A percentile compares a stretch with the other conserved stretches of the same genome.
These are phyloP conservation scores for Boletus pseudo-olivaceus DNA, from an alignment of 768 basidiomycete genomes.

Conservation along the genomic window DNA sequence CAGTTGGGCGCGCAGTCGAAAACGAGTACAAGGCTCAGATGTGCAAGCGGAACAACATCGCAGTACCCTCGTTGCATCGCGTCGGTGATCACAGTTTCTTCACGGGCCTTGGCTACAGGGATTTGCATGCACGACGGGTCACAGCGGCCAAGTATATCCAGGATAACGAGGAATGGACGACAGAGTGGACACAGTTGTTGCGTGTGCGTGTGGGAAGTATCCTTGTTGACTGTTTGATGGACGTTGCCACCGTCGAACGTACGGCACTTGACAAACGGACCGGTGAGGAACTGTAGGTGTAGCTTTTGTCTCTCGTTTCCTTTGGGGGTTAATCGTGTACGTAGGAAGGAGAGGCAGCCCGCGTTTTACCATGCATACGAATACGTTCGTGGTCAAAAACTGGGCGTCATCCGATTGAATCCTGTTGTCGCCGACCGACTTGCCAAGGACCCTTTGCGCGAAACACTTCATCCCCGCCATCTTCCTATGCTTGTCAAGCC, in stretches of 20 bases:
- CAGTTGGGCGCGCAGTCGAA: constrained; percentile 83
- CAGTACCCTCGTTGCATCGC: constrained; percentile 36
- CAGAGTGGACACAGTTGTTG: constrained; percentile 77
- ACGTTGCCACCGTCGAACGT: constrained; percentile 72
- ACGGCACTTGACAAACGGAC: constrained; percentile 55
- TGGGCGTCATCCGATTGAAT: constrained; percentile 90
- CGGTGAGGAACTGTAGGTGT: constrained; percentile 56
- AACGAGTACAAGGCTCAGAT: constrained; percentile 86
- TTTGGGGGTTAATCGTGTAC: constrained; percentile 1
- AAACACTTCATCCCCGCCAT: constrained; percentile 86
- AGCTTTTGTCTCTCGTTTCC: neutral
- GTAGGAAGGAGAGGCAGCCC: constrained; percentile 74
- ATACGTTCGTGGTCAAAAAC: constrained; percentile 86
- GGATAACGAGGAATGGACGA: constrained; percentile 69
- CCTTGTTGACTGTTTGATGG: constrained; percentile 80
- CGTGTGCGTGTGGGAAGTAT: constrained; percentile 79
- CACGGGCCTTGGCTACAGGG: constrained; percentile 54
- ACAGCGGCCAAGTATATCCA: constrained; percentile 61
- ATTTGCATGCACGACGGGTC: constrained; percentile 61
- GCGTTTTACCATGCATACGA: constrained; percentile 93
- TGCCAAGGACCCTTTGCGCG: constrained; percentile 64
- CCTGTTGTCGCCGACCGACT: constrained; percentile 73
- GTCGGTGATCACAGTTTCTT: constrained; percentile 44
- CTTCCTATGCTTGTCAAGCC: constrained; percentile 94
- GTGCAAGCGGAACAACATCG: constrained; percentile 61